These are phyloP conservation scores for Zymoseptoria ardabiliae DNA, from an alignment of 2,329 filamentous ascomycete species.

Conservation along the genomic window DNA sequence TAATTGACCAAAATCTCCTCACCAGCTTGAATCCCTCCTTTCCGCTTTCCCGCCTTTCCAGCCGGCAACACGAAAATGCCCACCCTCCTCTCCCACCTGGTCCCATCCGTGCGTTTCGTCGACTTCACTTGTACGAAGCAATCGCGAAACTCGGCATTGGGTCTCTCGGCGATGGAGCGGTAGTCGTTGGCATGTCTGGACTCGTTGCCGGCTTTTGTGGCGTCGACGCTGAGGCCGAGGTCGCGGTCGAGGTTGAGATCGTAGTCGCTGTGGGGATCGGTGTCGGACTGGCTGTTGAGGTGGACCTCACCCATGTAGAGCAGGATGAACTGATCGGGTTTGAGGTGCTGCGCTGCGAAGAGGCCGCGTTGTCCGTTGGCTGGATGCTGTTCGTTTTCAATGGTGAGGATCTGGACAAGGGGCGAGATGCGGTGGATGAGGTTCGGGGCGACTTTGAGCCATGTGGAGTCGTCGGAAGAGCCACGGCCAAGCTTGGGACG, in stretches of 20 bases:
- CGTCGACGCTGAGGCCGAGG: constrained; percentile 43
- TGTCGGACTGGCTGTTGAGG: constrained; percentile 36
- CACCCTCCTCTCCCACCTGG: constrained; percentile 40
- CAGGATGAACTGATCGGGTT: constrained; percentile 42
- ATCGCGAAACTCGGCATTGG: constrained; percentile 34
- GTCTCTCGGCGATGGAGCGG: constrained; percentile 37
- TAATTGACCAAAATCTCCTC: constrained; percentile 49
- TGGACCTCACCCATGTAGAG: constrained; percentile 46
- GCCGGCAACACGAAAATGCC: constrained; percentile 45
- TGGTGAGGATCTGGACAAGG: constrained; percentile 37
- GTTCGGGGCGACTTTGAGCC: constrained; percentile 16
- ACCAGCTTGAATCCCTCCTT: constrained; percentile 40
- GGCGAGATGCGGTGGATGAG: constrained; percentile 27
- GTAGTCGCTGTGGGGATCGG: constrained; percentile 41
- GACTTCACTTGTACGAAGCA: constrained; percentile 32
- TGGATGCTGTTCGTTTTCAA: constrained; percentile 38
- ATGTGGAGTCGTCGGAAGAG: constrained; percentile 18
- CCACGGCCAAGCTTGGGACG: constrained; percentile 22
- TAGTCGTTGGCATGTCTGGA: constrained; percentile 49
- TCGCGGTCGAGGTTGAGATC: constrained; percentile 47
- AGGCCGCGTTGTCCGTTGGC: constrained; percentile 43
- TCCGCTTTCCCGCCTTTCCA: constrained; percentile 43
- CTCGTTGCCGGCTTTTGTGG: constrained; percentile 43
- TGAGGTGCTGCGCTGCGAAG: constrained; percentile 39
- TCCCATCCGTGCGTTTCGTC: constrained; percentile 30